These are phyloP conservation scores for Saccharomyces eubayanus DNA, from an alignment of 805 yeast genomes.

Conservation along the genomic window DNA sequence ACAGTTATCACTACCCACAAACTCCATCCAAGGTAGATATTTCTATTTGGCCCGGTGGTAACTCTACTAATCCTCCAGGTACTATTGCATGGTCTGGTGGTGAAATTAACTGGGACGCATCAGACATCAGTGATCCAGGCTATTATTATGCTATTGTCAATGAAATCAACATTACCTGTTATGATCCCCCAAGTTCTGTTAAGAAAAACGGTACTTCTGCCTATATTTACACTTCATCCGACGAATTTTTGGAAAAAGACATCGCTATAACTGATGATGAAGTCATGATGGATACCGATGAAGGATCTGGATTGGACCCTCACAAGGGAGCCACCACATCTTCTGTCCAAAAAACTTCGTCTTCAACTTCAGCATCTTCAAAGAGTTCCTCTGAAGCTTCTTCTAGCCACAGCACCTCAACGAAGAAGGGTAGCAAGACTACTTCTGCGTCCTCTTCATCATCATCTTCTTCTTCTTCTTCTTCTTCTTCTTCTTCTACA, in stretches of 20 bases:
- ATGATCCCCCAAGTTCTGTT: slow-evolving; percentile 60
- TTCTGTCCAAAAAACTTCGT: neutral
- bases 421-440: neutral
- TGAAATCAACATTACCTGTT: slow-evolving; percentile 55
- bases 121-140: slow-evolving; percentile 68
- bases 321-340: slow-evolving; percentile 20
- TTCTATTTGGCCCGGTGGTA: slow-evolving; percentile 77
- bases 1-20: slow-evolving; percentile 54
- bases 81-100: slow-evolving; percentile 88
- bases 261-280: slow-evolving; percentile 56
- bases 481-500: slow-evolving; percentile 1
- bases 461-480: slow-evolving; percentile 4
- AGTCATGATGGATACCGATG: slow-evolving; percentile 51
- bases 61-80: slow-evolving; percentile 44
- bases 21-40: slow-evolving; percentile 68
- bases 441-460: slow-evolving; percentile 4
- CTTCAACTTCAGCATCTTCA: neutral
- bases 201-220: slow-evolving; percentile 38
- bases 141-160: slow-evolving; percentile 65
- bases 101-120: slow-evolving; percentile 68
- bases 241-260: slow-evolving; percentile 38
- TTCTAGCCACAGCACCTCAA: neutral
- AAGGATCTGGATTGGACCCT: slow-evolving; percentile 61
- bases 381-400: neutral
- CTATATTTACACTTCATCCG: slow-evolving; percentile 45